A percentile compares a stretch with the other conserved stretches of the same genome.
phyloP scores from a whole-genome alignment of 768 basidiomycete species.

The Lentinula guzmanii region DNA sequence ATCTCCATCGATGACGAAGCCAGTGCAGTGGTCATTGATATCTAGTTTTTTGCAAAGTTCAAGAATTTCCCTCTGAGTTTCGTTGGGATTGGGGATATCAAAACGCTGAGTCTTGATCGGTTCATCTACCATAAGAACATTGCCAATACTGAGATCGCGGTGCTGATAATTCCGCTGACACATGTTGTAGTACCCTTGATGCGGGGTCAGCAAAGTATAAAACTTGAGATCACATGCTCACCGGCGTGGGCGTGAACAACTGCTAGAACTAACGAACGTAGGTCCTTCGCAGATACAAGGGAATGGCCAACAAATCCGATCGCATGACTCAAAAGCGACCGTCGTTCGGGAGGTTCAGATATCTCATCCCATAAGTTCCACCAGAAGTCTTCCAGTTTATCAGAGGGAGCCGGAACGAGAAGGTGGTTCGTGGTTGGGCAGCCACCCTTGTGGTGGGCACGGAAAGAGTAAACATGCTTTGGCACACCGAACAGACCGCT shows the following conservation, averaged over 20 bases:
- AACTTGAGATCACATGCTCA: background rate
- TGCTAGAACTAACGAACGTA: background rate
- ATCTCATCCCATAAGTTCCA: background rate
- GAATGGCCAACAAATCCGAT: background rate
- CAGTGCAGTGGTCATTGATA: too few relatives aligned
- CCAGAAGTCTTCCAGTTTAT: background rate
- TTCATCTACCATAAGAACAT: too few relatives aligned
- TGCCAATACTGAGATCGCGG: background rate
- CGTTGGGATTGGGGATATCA: too few relatives aligned
- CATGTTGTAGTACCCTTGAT: background rate
- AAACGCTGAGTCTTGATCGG: too few relatives aligned
- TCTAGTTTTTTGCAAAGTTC: rapidly evolving
- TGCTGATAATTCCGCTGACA: background rate
- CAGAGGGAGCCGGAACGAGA: background rate
- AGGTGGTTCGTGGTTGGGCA: background rate
- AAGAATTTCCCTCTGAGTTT: too few relatives aligned
- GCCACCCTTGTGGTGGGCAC: background rate
- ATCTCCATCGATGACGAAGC: too few relatives aligned
- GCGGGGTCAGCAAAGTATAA: background rate
- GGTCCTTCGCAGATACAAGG: background rate
- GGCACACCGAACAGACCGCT: background rate
- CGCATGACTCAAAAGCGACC: background rate
- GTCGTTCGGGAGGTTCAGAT: background rate
- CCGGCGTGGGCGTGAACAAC: background rate
- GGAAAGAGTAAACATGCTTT: background rate